phyloP scores from a whole-genome alignment of 345 rosid genomes.

The Capsella bursapastoris region DNA sequence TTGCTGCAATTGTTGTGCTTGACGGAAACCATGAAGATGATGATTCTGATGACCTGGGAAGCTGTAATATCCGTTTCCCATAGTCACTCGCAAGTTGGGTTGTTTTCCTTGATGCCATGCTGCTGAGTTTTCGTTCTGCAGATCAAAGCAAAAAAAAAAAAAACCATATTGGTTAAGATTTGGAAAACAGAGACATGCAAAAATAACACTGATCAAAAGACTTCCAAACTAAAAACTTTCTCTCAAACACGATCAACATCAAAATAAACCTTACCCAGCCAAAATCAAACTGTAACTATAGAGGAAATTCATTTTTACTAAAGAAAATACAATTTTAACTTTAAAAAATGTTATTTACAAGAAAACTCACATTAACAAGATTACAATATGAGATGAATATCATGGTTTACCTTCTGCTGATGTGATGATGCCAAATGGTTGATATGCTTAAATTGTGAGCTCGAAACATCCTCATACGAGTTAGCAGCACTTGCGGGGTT shows the following conservation, averaged over 20 bases:
- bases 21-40: conserved; percentile 73
- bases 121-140: conserved; percentile 77
- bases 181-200: background rate
- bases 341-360: background rate
- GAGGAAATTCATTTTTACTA: background rate
- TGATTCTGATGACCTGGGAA: conserved; percentile 92
- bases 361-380: background rate
- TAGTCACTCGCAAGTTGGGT: conserved; percentile 67
- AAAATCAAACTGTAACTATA: background rate
- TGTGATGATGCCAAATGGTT: conserved; percentile 61
- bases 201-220: background rate
- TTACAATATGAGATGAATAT: background rate
- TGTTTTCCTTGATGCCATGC: conserved; percentile 76
- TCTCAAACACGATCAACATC: background rate
- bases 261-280: background rate
- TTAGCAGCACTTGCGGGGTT: conserved; percentile 62
- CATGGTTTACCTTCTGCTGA: conserved; percentile 58
- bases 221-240: background rate
- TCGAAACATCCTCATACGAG: conserved; percentile 71
- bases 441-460: conserved; percentile 82
- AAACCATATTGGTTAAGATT: background rate
- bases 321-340: background rate
- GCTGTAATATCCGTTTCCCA: conserved; percentile 73
- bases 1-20: conserved; percentile 47
- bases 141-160: background rate